These are phyloP conservation scores for Hypoxylon sp. DNA, from an alignment of 2,329 filamentous ascomycete species.

Conservation along the genomic window DNA sequence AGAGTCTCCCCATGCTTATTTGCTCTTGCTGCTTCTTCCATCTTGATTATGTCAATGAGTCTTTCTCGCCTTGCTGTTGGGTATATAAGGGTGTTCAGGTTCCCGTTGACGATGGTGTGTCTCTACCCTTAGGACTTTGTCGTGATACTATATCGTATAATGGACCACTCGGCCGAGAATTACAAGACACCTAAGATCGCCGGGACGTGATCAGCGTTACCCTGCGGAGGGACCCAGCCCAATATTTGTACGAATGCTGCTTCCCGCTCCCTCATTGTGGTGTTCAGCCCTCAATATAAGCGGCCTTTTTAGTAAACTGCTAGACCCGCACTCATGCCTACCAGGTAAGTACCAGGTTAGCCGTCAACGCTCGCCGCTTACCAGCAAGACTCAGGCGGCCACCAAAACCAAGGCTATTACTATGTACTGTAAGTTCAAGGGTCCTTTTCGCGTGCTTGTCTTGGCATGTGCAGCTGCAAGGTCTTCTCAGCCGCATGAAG, in stretches of 20 bases:
- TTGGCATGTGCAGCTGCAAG: conserved; percentile 30
- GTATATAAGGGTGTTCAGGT: not conserved
- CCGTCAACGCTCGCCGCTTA: conserved; percentile 1
- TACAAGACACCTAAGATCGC: conserved; percentile 1
- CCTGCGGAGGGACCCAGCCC: conserved; percentile 1
- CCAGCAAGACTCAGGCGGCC: not conserved
- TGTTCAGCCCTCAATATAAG: conserved; percentile 16
- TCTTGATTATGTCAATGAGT: conserved; percentile 2
- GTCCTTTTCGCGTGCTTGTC: conserved; percentile 6
- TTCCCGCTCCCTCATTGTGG: conserved; percentile 8
- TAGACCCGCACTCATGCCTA: conserved; percentile 24
- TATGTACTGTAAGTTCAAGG: not conserved
- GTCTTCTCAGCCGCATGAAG: conserved; percentile 40
- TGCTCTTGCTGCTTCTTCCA: conserved; percentile 43
- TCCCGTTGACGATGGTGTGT: not conserved
- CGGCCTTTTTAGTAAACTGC: conserved; percentile 5
- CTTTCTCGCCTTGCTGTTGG: not conserved
- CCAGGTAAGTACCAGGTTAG: not conserved
- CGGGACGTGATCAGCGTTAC: not conserved
- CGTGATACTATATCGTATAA: not conserved
- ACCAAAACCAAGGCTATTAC: conserved; percentile 12
- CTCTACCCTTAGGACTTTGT: not conserved
- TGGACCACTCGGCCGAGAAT: not conserved
- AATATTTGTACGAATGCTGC: conserved; percentile 34
- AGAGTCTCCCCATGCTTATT: conserved; percentile 49